These are phyloP conservation scores for Populus hybrid DNA, from an alignment of 441 rosid genomes.

Conservation along the genomic window DNA sequence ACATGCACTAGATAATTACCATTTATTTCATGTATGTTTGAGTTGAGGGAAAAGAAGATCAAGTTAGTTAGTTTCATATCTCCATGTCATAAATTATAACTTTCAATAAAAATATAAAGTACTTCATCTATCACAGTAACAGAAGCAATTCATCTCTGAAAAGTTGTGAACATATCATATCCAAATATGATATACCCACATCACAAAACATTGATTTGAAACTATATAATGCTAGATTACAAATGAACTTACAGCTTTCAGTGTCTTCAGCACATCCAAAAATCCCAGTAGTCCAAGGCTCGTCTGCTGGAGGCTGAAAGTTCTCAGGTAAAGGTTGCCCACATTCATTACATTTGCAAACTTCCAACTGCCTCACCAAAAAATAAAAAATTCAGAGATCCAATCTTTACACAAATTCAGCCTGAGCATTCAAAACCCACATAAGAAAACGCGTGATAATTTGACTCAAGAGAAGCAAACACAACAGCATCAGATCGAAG, in stretches of 20 bases:
- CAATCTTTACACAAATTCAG: neutral
- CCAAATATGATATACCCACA: neutral
- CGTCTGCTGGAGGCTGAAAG: conserved; percentile 82
- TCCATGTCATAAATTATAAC: neutral
- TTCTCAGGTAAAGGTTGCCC: conserved; percentile 79
- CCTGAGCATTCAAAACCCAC: neutral
- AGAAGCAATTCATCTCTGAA: neutral
- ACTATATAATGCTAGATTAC: neutral
- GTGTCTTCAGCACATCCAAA: conserved; percentile 69
- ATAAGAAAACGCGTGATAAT: neutral
- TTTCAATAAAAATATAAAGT: too few relatives aligned
- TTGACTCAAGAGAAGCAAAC: neutral
- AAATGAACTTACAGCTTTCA: conserved; percentile 63
- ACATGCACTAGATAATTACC: neutral
- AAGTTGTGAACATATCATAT: neutral
- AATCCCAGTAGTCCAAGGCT: conserved; percentile 89
- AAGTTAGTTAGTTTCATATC: neutral
- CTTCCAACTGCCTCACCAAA: conserved; percentile 47
- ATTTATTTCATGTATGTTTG: neutral
- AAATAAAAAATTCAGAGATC: neutral
- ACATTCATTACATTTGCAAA: conserved; percentile 72
- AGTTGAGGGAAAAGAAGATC: neutral
- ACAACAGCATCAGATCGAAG: neutral
- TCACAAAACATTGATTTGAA: neutral
- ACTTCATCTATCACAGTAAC: neutral